phyloP scores from a whole-genome alignment of 208 protist species.

The Kentomonas sorsogonicus region DNA sequence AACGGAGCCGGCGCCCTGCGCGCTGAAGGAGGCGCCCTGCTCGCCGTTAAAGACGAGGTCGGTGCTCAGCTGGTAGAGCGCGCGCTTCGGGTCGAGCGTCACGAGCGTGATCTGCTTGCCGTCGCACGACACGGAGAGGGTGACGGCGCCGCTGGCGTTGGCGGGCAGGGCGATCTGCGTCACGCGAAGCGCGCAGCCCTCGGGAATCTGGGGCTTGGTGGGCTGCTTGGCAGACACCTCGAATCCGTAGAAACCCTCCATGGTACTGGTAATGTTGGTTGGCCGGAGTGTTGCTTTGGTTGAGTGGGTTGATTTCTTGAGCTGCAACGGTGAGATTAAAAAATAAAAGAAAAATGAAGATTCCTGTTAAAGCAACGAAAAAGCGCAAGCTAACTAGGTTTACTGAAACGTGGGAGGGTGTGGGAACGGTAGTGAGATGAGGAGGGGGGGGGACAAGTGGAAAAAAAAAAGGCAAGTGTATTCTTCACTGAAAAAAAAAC shows the following conservation, averaged over 20 bases:
- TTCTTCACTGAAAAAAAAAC: not conserved
- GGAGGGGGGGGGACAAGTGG: not conserved
- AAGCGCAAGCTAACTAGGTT: not conserved
- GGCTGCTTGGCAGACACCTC: constrained; percentile 64
- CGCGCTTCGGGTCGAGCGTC: constrained; percentile 80
- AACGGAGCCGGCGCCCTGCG: constrained; percentile 61
- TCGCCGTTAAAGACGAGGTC: constrained; percentile 83
- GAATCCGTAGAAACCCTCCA: constrained; percentile 88
- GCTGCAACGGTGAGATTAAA: not conserved
- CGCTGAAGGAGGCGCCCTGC: constrained; percentile 68
- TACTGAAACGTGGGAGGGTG: not conserved
- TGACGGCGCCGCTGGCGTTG: constrained; percentile 70
- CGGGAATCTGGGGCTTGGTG: constrained; percentile 82
- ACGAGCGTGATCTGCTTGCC: constrained; percentile 87
- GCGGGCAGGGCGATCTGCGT: constrained; percentile 83
- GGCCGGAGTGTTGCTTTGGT: not conserved
- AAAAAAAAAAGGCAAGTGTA: not conserved
- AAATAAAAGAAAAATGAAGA: not conserved
- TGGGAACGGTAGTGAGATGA: not conserved
- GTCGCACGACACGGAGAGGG: constrained; percentile 69
- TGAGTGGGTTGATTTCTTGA: not conserved
- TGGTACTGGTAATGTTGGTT: constrained; percentile 16
- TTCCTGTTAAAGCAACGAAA: not conserved
- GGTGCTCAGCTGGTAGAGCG: constrained; percentile 76
- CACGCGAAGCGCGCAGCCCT: constrained; percentile 77